phyloP scores from a whole-genome alignment of 257 asterid genomes.

The Plantago major region DNA sequence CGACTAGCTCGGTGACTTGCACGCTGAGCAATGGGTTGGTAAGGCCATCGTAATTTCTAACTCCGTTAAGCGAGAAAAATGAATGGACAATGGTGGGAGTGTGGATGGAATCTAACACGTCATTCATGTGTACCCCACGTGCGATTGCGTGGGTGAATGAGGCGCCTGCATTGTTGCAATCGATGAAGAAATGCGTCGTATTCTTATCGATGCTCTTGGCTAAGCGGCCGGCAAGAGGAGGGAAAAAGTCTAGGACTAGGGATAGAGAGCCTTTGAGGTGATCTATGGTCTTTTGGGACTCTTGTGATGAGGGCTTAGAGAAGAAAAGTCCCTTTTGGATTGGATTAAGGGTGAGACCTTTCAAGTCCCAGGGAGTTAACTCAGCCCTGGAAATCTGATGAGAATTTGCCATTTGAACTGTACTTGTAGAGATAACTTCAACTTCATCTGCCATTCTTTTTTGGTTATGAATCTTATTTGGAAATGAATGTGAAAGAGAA shows the following conservation, averaged over 20 bases:
- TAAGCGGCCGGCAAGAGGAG: conserved; percentile 51
- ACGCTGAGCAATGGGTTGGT: conserved; percentile 29
- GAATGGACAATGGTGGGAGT: conserved; percentile 20
- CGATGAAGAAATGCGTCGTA: conserved; percentile 23
- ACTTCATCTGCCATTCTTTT: conserved; percentile 13
- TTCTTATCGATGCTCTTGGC: conserved; percentile 18
- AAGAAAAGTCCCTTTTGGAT: conserved; percentile 32
- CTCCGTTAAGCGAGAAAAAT: conserved; percentile 35
- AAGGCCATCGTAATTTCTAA: conserved; percentile 29
- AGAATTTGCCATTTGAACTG: conserved; percentile 18
- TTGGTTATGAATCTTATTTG: background rate
- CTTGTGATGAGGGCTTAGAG: conserved; percentile 18
- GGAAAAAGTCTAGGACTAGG: conserved; percentile 35
- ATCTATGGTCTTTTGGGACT: background rate
- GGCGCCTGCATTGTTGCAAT: conserved; percentile 39
- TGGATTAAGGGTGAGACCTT: conserved; percentile 19
- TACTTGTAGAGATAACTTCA: conserved; percentile 15
- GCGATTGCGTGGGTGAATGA: conserved; percentile 31
- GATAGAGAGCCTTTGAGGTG: conserved; percentile 43
- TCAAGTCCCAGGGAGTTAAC: conserved; percentile 37
- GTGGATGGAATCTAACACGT: conserved; percentile 19
- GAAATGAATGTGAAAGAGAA: no score
- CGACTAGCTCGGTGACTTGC: conserved; percentile 40
- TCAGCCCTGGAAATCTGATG: conserved; percentile 7
- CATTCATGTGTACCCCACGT: conserved; percentile 14